Evolutionary conservation across 2,329 filamentous ascomycete genomes (phyloP), one percentile per base, ranked within the genome.

Genomic region (Botryotinia convoluta): DNA sequence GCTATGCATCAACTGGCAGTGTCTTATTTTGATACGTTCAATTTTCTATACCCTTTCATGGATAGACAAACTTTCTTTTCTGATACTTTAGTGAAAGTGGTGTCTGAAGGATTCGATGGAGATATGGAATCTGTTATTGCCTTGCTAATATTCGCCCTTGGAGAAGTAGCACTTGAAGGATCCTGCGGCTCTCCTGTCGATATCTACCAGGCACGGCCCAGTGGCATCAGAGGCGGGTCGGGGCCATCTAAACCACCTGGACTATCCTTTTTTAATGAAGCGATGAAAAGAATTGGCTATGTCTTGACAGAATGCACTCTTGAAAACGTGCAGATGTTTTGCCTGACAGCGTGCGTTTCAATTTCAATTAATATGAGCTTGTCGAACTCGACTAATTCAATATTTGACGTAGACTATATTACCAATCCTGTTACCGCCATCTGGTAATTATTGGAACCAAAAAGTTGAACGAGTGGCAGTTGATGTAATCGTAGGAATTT

Each of bases 181-280:
- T 81, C 83, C 7, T 83, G 83, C 44, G 87, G 86, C 22, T 79
- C 81, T 26, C 84, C 88, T 4, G 81, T 87, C 59, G 81, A 82
- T 64, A 77, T 81, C 9, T 81, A 84, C 69, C 83, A 86, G 57
- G 84, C 84, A 20, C 83, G 83, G 1, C 79, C 83, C 1, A 88
- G 87, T 76, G 87, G 87, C 4, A 81, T 89, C 37, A 84, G 85
- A 59, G 88, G 87, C 20, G 87, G 87, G 1, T 84, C 84, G 3
- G 76, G 80, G 3, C 82, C 83, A 22, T 48, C 39, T 10, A 82
- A 82, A 29, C 88, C 88, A 3, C 89, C 89, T 0, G 89, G 89
- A 0, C 79, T 91, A 4, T 83, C 84, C 1, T 84, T 89, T 51
- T 91, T 90, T 80, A 91, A 91, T 75, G 89, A 90, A 79, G 89